Base-by-base conservation (phyloP, 2,329 filamentous ascomycete species). In the Samsoniella hepiali region DNA sequence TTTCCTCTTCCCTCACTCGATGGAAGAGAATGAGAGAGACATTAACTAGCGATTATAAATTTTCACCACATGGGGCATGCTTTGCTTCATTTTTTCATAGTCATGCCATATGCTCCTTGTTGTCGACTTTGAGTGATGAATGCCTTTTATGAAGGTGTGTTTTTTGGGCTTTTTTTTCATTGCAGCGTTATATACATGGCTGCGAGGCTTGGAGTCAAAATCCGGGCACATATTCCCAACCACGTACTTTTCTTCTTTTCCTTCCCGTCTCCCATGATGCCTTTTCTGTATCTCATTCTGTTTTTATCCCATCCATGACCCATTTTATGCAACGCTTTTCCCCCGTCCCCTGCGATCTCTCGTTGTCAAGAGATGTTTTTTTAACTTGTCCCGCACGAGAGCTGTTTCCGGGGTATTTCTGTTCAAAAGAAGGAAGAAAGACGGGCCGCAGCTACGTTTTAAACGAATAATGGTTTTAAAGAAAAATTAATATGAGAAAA, bases 171-270 rank as follows among this genome's bases (percentile, higher is more conserved):
- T 38, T 29, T 63, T 55, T 53, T 22, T 68, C 63, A 56, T 64
- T 65, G 34, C 49, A 45, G 59, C 63, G 63, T 66, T 63, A 65
- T 65, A 29, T 62, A 67, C 56, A 64, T 65, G 60, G 44, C 58
- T 62, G 40, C 34, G 44, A 50, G 53, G 60, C 44, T 31, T 42
- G 42, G 22, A 22, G 22, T 22, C 22, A 22, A 55, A 49, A 7
- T 27, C 49, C 38, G 31, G 36, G n/a, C 31, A 45, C 62, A 54
- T 27, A 34, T 53, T 34, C 62, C 47, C 63, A 49, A 27, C 59
- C 53, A 61, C 62, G 50, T 60, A 60, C 36, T 32, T 60, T 42
- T 44, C 15, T 50, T 31, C 45, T 22, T 27, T 6, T 54, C 32
- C 6, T 7, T 56, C 22, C 38, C 9, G 3, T 45, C 5, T 44